Evolutionary conservation across 306 rosid species (phyloP).

Genomic region (Nissolia schottii): DNA sequence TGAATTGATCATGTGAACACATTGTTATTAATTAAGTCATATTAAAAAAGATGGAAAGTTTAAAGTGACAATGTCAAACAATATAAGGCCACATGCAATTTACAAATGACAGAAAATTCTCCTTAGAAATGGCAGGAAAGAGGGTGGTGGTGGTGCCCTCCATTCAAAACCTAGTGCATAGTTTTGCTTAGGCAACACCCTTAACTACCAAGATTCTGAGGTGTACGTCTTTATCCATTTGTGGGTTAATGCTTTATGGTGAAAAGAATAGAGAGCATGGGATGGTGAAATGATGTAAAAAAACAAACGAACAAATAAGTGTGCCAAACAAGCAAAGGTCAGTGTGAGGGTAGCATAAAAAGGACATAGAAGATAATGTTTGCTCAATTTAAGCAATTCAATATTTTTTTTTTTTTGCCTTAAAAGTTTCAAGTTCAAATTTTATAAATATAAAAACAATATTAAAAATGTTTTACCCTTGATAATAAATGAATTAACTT

Average conservation of each 20-base stretch:
- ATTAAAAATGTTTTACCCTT: too few species aligned
- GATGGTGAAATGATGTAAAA: conserved; percentile 45
- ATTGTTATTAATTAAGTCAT: neutral
- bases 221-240: conserved; percentile 47
- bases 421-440: too few species aligned
- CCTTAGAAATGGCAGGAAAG: neutral
- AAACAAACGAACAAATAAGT: conserved; percentile 23
- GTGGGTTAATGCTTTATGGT: conserved; percentile 53
- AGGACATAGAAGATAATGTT: neutral
- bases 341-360: neutral
- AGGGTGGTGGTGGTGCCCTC: neutral
- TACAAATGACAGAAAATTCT: too few species aligned
- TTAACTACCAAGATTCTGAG: conserved; percentile 40
- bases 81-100: too few species aligned
- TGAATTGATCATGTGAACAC: neutral
- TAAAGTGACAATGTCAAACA: too few species aligned
- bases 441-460: too few species aligned
- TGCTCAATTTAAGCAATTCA: too few species aligned
- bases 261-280: conserved; percentile 70
- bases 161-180: conserved; percentile 9
- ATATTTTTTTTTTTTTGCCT: too few species aligned
- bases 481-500: too few species aligned
- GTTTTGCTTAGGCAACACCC: conserved; percentile 67
- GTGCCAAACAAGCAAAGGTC: conserved; percentile 69
- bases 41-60: neutral